Conservation (phyloP, 2,329 filamentous ascomycete genomes). For the Fusarium mundagurra region DNA sequence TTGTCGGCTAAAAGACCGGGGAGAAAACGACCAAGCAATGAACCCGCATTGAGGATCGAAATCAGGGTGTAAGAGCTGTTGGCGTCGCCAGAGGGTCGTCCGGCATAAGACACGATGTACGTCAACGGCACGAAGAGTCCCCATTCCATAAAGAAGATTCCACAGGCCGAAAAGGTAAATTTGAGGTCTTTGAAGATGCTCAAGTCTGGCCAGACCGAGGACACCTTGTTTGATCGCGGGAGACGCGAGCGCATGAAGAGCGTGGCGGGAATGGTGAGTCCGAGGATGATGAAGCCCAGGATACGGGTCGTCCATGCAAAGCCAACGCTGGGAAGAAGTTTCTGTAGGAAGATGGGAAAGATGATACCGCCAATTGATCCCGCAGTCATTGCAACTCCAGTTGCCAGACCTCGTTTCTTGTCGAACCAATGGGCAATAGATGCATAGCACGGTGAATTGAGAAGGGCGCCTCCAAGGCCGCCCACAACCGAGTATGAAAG, state of each 20-base stretch:
- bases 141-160: constrained; percentile 77
- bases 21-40: constrained; percentile 78
- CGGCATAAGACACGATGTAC: constrained; percentile 78
- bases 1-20: constrained; percentile 81
- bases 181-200: constrained; percentile 67
- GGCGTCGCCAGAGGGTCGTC: constrained; percentile 46
- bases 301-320: constrained; percentile 62
- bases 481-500: constrained; percentile 78
- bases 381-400: constrained; percentile 81
- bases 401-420: constrained; percentile 76
- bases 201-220: constrained; percentile 65
- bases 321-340: constrained; percentile 57
- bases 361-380: constrained; percentile 75
- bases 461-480: constrained; percentile 76
- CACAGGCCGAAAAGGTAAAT: constrained; percentile 69
- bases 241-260: constrained; percentile 64
- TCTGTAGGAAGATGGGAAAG: constrained; percentile 62
- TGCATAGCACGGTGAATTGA: constrained; percentile 81
- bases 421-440: constrained; percentile 84
- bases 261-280: constrained; percentile 58
- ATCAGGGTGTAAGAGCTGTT: constrained; percentile 72
- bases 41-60: constrained; percentile 83
- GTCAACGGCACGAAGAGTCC: constrained; percentile 78
- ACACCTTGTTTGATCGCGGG: constrained; percentile 52
- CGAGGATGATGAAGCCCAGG: constrained; percentile 60